Evolutionary conservation across 2,329 filamentous ascomycete genomes (phyloP).

Genomic region (Arachnopeziza araneosa): DNA sequence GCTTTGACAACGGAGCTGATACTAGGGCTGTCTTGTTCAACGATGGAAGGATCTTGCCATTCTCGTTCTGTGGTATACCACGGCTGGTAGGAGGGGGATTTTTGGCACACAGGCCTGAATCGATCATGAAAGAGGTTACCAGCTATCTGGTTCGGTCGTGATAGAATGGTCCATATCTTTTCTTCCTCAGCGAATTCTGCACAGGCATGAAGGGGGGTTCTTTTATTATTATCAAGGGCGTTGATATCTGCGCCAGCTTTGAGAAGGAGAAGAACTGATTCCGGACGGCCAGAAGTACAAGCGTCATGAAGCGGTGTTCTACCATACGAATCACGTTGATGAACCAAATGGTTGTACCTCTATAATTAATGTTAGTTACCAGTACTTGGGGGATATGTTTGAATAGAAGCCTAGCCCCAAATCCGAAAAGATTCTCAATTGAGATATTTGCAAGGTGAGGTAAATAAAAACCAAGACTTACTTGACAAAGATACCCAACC

Average conservation of each 20-base stretch:
- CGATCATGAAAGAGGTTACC: background rate
- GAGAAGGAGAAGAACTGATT: constrained; percentile 13
- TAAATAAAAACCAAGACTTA: background rate
- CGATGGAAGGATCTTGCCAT: background rate
- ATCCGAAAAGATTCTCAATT: too few species aligned
- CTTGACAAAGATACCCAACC: constrained; percentile 17
- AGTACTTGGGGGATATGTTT: background rate
- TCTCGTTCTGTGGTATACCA: background rate
- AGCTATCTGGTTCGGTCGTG: background rate
- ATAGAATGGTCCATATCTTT: constrained; percentile 1
- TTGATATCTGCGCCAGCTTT: constrained; percentile 11
- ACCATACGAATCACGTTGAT: constrained; percentile 1
- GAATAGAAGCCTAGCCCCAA: background rate
- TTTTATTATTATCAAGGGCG: constrained; percentile 12
- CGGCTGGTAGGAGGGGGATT: background rate
- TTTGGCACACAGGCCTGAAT: background rate
- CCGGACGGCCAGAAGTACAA: constrained; percentile 15
- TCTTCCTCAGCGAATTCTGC: constrained; percentile 10
- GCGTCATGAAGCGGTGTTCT: constrained; percentile 17
- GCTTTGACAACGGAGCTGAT: constrained; percentile 7
- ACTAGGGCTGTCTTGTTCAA: background rate
- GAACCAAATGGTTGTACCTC: background rate
- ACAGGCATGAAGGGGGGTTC: constrained; percentile 10
- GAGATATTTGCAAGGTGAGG: too few species aligned
- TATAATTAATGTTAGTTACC: background rate